Evolutionary conservation across 106 monocot species (phyloP), one percentile per base, ranked within the genome.

Genomic region (Cymbidium sinense): DNA sequence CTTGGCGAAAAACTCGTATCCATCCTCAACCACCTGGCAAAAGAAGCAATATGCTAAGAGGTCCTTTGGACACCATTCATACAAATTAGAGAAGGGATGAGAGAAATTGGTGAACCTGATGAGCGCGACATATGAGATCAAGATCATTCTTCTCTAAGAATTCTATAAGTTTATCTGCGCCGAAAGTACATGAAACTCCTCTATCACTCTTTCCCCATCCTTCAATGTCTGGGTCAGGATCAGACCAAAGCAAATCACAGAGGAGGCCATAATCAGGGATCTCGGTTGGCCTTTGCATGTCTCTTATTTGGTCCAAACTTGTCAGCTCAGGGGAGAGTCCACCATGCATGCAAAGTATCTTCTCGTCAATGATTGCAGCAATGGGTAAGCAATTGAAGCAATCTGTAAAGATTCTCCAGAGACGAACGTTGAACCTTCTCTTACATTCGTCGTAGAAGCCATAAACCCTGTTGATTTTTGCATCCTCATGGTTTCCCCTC

Each of bases 391-490:
- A 86, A 55, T 86, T 86, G 41, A 86, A 86, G 61, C 85, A 86
- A 44, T 86, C 85, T 6, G 82, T 75, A 30, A 86, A 86, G 39
- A 79, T 78, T 75, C 76, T 86, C 86, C 86, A 86, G 11, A 86
- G 79, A 2, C 86, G 75, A 23, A 82, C 82, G 34, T 86, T 86
- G 72, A 86, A 86, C 19, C 86, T 67, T 11, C 86, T 64, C 55
- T 86, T 86, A 44, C 86, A 86, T 79, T 86, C 85, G 31, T 86
- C 85, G 21, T 86, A 86, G 44, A 86, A 86, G 28, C 85, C 85
- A 72, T 86, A 86, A 1, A 82, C 79, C 67, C 82, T 67, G 31
- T 86, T 86, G 15, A 86, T 79, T 20, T 79, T 82, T 35, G 86
- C 82, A 74, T 82, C 82, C 76, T 86, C 86, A 71, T 86, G 86